These are phyloP conservation scores for Paracoccidioides lutzii DNA, from an alignment of 2,329 filamentous ascomycete genomes.

Conservation along the genomic window DNA sequence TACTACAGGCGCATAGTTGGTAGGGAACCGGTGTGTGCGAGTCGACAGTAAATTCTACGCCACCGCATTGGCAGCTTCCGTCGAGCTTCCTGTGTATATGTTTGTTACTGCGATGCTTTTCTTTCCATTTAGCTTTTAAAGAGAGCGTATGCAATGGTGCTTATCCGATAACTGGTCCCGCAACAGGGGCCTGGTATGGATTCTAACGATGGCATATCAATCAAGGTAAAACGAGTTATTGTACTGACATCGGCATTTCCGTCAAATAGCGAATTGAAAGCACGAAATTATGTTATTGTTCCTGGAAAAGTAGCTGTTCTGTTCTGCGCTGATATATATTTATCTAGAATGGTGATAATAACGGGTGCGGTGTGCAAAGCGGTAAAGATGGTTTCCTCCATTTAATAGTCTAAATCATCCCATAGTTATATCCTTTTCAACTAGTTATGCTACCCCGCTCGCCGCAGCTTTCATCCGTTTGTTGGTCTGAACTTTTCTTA, in stretches of 20 bases:
- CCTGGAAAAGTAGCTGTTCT: not conserved
- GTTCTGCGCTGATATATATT: not conserved
- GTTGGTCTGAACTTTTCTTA: not conserved
- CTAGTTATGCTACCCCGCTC: no score
- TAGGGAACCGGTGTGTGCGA: conserved; percentile 37
- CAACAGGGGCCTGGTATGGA: no score
- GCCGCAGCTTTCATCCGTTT: not conserved
- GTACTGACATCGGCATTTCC: conserved; percentile 18
- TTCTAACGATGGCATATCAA: not conserved
- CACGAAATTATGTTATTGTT: not conserved
- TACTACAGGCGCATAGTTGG: conserved; percentile 38
- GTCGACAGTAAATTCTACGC: conserved; percentile 34
- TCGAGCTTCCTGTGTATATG: conserved; percentile 30
- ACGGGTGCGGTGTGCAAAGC: not conserved
- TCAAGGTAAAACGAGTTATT: not conserved
- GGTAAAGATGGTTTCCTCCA: not conserved
- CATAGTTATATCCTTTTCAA: no score
- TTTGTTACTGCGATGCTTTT: no score
- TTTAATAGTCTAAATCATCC: not conserved
- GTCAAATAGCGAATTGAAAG: not conserved
- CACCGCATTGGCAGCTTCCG: conserved; percentile 39
- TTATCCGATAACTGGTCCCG: not conserved
- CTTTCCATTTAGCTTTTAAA: no score
- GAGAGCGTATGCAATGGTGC: no score
- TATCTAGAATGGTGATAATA: not conserved